Evolutionary conservation across 345 rosid genomes (phyloP).

Genomic region (Reutealis trisperma): DNA sequence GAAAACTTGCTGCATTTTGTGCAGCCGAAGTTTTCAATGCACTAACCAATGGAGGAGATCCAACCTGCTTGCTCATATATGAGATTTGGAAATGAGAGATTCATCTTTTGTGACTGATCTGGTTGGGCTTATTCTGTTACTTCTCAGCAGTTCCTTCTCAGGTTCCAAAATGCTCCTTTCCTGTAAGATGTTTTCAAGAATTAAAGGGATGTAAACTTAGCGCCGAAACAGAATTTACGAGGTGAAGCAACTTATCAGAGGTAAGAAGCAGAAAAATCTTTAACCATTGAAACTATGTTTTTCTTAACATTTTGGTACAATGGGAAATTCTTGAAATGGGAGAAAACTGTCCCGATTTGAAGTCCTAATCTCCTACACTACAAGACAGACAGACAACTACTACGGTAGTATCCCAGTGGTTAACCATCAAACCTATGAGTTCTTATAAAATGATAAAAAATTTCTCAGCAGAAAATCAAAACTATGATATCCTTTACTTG

Average conservation of each 20-base stretch:
- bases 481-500: background rate
- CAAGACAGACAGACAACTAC: no score
- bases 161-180: constrained; percentile 22
- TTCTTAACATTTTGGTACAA: background rate
- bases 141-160: constrained; percentile 21
- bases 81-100: constrained; percentile 16
- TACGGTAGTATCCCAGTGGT: no score
- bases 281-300: no score
- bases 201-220: background rate
- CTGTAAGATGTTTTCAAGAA: constrained; percentile 21
- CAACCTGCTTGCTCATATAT: background rate
- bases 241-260: background rate
- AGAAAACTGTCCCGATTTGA: background rate
- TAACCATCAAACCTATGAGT: no score
- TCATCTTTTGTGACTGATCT: constrained; percentile 17
- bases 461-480: background rate
- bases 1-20: constrained; percentile 53
- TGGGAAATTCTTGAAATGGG: background rate
- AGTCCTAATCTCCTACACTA: background rate
- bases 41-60: constrained; percentile 45
- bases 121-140: background rate
- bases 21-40: constrained; percentile 52
- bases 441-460: no score
- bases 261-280: background rate
- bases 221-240: background rate